These are phyloP conservation scores for Aspergillus floridensis DNA, from an alignment of 2,329 filamentous ascomycete species.

Conservation along the genomic window DNA sequence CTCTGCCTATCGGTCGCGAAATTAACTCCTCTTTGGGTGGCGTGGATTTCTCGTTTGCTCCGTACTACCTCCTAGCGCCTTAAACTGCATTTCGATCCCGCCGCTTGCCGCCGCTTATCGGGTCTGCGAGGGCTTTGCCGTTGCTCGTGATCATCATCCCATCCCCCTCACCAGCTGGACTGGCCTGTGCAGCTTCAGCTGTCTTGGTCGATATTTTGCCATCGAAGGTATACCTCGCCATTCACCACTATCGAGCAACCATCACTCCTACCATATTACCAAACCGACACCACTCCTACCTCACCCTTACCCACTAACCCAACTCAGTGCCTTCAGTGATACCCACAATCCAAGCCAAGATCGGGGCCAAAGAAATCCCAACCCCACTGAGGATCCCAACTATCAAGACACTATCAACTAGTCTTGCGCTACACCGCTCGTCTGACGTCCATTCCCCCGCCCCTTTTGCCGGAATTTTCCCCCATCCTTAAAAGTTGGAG, in stretches of 20 bases:
- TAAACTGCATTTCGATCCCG: neutral
- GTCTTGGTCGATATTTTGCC: neutral
- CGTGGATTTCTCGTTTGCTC: neutral
- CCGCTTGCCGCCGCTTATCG: constrained; percentile 3
- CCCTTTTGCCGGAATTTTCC: constrained; percentile 4
- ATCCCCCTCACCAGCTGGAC: constrained; percentile 14
- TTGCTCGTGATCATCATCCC: neutral
- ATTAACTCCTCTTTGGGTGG: constrained; percentile 10
- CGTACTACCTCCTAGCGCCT: too few species aligned
- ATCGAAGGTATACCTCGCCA: neutral
- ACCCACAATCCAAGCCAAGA: constrained; percentile 13
- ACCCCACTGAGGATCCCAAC: constrained; percentile 15
- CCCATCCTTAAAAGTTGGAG: constrained; percentile 12
- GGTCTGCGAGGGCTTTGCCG: neutral
- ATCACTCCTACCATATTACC: neutral
- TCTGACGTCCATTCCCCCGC: constrained; percentile 6
- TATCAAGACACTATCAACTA: constrained; percentile 2
- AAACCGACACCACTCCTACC: too few species aligned
- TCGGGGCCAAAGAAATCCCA: constrained; percentile 12
- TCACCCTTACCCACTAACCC: neutral
- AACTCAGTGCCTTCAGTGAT: neutral
- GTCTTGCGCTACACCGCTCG: constrained; percentile 24
- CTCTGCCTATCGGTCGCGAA: constrained; percentile 6
- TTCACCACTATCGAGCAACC: neutral
- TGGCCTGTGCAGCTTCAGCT: neutral